Base-by-base conservation (phyloP, 2,329 filamentous ascomycete species). In the Colletotrichum kahawae region DNA sequence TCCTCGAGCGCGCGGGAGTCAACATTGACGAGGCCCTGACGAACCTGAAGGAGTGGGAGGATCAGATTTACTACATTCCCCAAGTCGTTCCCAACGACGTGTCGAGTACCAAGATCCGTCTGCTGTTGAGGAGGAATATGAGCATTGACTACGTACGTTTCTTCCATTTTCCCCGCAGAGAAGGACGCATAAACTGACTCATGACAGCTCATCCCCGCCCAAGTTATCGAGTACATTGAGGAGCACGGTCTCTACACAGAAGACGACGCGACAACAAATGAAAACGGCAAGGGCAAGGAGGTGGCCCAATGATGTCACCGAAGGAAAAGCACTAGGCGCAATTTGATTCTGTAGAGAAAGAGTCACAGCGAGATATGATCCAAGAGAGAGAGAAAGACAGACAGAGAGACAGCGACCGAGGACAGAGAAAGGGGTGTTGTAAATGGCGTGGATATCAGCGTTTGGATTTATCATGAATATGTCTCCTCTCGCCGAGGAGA, bases 71-170 rank as follows among this genome's bases (percentile, higher is more conserved):
- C 81, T 94, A 98, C 69, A 96, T 98, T 77, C 94, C 95, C 71
- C 95, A 98, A 84, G 90, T 98, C 67, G 96, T 98, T 64, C 92
- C 95, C 78, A 97, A 97, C 83, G 94, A 97, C 79, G 93, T 97
- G 75, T 80, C 79, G 31, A 80, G 78, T 63, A 80, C 79, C 24
- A 79, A 79, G 74, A 75, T 80, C 14, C 76, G 77, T 8, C 48
- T 78, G 36, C 29, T 77, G 38, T 27, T 77, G n/a, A 77, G 76
- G 66, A 73, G 75, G 43, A 75, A 71, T 67, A 77, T 77, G 76
- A 77, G 74, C 65, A 77, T 77, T 16, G 76, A 77, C 62, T 77
- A 77, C 33, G 76, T 77, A 62, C 27, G 74, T 54, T 31, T 31
- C 8, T n/a, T 4, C 6, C 38, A 14, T 5, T 38, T 43, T 34